Evolutionary conservation across 78 protist genomes (phyloP).

Genomic region (Salpingoeca rosetta): DNA sequence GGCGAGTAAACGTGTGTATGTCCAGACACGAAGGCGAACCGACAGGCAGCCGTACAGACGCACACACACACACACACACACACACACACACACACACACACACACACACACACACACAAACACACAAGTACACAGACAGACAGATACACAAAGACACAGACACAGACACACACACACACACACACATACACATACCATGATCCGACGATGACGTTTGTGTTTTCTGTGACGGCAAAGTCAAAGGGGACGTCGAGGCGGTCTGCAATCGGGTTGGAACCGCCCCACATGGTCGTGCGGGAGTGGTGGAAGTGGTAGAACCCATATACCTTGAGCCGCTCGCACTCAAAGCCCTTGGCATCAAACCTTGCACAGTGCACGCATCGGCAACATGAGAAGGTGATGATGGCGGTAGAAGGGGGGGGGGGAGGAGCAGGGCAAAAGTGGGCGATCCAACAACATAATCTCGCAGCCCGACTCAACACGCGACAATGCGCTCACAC

Average conservation of each 20-base stretch:
- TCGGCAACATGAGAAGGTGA: too few species aligned
- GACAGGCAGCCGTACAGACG: background rate
- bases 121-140: background rate
- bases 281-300: conserved; percentile 9
- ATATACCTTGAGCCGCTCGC: background rate
- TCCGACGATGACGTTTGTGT: background rate
- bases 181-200: background rate
- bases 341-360: background rate
- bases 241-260: background rate
- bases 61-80: background rate
- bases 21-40: background rate
- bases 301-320: conserved; percentile 8
- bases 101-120: too few species aligned
- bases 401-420: too few species aligned
- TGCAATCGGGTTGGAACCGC: background rate
- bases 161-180: background rate
- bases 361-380: background rate
- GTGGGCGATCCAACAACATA: too few species aligned
- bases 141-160: background rate
- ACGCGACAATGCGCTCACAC: too few species aligned
- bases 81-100: too few species aligned
- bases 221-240: background rate
- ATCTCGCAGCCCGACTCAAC: too few species aligned
- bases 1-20: too few species aligned
- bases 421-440: too few species aligned